Conservation (phyloP, 2,329 filamentous ascomycete species). For the Exophiala mesophila region DNA sequence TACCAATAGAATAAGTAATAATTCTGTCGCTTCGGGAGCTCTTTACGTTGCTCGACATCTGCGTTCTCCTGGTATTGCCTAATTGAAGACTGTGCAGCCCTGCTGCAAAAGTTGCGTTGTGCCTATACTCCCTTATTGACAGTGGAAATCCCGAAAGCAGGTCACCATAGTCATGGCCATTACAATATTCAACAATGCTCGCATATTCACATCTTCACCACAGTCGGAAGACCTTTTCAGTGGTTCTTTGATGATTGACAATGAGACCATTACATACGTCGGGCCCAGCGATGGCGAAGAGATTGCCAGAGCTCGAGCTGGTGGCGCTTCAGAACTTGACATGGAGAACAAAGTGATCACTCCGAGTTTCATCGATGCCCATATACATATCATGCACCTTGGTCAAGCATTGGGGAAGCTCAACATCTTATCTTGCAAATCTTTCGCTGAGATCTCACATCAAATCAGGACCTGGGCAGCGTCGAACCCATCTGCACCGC, state of each 20-base stretch:
- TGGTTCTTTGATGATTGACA: background rate
- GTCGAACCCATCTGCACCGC: conserved; percentile 35
- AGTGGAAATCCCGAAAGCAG: too few relatives aligned
- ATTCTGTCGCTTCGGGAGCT: too few relatives aligned
- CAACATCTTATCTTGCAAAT: conserved; percentile 38
- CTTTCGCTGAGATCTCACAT: conserved; percentile 39
- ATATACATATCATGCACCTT: conserved; percentile 45
- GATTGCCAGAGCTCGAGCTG: background rate
- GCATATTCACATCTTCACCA: conserved; percentile 2
- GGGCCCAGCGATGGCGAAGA: background rate
- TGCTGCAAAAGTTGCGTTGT: background rate
- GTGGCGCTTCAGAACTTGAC: conserved; percentile 17
- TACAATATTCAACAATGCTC: conserved; percentile 5
- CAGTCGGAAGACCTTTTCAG: background rate
- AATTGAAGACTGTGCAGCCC: too few relatives aligned
- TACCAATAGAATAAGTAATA: too few relatives aligned
- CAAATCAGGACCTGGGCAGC: conserved; percentile 38
- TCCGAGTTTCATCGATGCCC: conserved; percentile 46
- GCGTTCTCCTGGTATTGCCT: too few relatives aligned
- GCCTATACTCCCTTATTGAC: too few relatives aligned
- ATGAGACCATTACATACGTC: background rate
- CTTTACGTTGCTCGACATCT: too few relatives aligned
- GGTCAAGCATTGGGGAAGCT: conserved; percentile 44
- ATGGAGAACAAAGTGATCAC: conserved; percentile 31
- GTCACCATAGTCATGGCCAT: background rate